These are phyloP conservation scores for Misopates orontium DNA, from an alignment of 257 asterid species.

Conservation along the genomic window DNA sequence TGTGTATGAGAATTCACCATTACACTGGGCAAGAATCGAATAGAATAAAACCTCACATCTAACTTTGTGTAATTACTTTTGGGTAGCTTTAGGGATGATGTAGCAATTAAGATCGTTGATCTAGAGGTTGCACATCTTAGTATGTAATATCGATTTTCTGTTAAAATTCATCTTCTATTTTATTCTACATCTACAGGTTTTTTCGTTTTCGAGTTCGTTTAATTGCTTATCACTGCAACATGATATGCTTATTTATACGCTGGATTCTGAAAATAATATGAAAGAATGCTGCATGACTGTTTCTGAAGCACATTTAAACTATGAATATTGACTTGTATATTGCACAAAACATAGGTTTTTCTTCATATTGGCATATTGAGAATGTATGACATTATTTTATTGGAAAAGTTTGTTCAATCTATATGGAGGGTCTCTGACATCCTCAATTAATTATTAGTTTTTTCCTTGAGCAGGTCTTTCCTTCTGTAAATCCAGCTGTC, in stretches of 20 bases:
- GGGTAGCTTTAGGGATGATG: too few relatives aligned
- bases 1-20: too few relatives aligned
- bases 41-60: background rate
- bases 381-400: background rate
- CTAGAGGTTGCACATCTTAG: too few relatives aligned
- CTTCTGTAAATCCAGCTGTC: constrained; percentile 70
- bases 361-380: background rate
- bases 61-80: background rate
- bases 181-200: too few relatives aligned
- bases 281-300: too few relatives aligned
- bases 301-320: background rate
- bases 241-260: too few relatives aligned
- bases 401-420: constrained; percentile 7
- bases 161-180: too few relatives aligned
- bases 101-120: too few relatives aligned
- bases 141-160: too few relatives aligned
- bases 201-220: too few relatives aligned
- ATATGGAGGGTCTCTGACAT: constrained; percentile 6
- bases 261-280: too few relatives aligned
- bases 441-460: background rate
- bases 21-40: background rate
- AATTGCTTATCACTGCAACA: too few relatives aligned
- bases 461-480: constrained; percentile 71
- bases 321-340: background rate
- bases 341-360: background rate